Base-by-base conservation (phyloP, 2,329 filamentous ascomycete genomes). In the Cercospora janseana region DNA sequence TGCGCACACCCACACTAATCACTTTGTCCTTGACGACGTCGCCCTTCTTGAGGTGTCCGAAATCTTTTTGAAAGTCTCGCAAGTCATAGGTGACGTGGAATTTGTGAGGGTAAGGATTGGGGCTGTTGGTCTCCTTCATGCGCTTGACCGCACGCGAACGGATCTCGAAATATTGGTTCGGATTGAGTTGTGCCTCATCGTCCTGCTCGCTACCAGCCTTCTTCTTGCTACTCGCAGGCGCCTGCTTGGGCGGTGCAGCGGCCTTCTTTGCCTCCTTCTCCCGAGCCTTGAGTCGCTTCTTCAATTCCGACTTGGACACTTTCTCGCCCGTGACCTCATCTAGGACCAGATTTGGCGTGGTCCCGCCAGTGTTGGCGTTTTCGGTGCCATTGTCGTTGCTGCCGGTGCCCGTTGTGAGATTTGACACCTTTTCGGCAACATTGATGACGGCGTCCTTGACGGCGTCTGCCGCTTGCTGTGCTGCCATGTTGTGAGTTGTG, bases 121-220 rank as follows among this genome's bases (percentile, higher is more conserved):
- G 87, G 52, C 83, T 75, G 75, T 86, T 83, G 66, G 81, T 82
- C 66, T 85, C 76, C 64, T 85, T 81, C 57, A 92, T 79, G 64
- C 86, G 85, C 71, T 87, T 85, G 75, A 95, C 83, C 60, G 80
- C 80, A 61, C 88, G 82, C 65, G 86, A 94, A 57, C 93, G 87
- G 68, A 97, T 94, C 75, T 98, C 93, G 69, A 95, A 96, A 78
- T 97, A 98, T 85, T 88, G 85, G 68, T 88, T 88, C 35, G 85
- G 84, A 60, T 82, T 87, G 65, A 88, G 69, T 68, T 95, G 86
- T 16, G 75, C 75, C 66, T 89, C 87, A 55, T 86, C 82, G 27
- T 85, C 76, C 61, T 82, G 79, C 51, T 75, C 74, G 35, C 74
- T 79, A 56, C 78, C 75, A 68, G 80, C 79, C 74, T 85, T 83